Evolutionary conservation across 2,329 filamentous ascomycete species (phyloP).

Genomic region (Cladorrhinum sp.): DNA sequence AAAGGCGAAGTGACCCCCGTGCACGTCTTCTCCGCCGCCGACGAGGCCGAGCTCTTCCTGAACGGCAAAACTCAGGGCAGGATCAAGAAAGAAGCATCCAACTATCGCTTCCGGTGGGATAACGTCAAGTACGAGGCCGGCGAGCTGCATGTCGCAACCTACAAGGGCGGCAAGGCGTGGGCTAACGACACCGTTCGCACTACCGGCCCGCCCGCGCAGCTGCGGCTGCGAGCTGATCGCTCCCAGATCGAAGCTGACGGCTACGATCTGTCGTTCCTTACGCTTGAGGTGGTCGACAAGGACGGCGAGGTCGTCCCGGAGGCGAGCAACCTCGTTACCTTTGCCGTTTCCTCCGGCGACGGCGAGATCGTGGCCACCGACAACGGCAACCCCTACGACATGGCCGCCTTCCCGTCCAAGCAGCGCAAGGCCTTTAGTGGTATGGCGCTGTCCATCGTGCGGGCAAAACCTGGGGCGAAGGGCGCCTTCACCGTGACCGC

Average conservation of each 20-base stretch:
- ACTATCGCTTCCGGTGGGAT: slow-evolving; percentile 53
- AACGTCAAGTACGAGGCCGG: slow-evolving; percentile 46
- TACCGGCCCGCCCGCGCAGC: slow-evolving; percentile 35
- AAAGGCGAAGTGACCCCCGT: slow-evolving; percentile 41
- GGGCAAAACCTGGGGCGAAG: too few relatives aligned
- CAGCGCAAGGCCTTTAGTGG: slow-evolving; percentile 26
- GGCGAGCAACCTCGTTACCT: slow-evolving; percentile 41
- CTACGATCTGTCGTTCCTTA: slow-evolving; percentile 45
- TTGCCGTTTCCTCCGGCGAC: slow-evolving; percentile 32
- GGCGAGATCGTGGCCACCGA: slow-evolving; percentile 40
- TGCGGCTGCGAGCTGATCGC: slow-evolving; percentile 39
- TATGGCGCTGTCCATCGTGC: too few relatives aligned
- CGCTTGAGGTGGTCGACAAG: slow-evolving; percentile 41
- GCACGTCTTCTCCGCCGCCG: slow-evolving; percentile 49
- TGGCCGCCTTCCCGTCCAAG: slow-evolving; percentile 38
- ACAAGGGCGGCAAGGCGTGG: slow-evolving; percentile 46
- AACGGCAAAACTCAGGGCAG: slow-evolving; percentile 46
- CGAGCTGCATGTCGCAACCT: slow-evolving; percentile 44
- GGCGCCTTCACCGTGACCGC: too few relatives aligned
- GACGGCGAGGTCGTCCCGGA: slow-evolving; percentile 41
- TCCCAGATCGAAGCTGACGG: slow-evolving; percentile 39
- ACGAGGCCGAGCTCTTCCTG: slow-evolving; percentile 52
- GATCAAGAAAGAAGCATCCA: slow-evolving; percentile 31
- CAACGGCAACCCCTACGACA: slow-evolving; percentile 46
- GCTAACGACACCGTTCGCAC: slow-evolving; percentile 42